Conservation (phyloP, 1,139 yeast genomes). For the Sugiyamaella pinicola region DNA sequence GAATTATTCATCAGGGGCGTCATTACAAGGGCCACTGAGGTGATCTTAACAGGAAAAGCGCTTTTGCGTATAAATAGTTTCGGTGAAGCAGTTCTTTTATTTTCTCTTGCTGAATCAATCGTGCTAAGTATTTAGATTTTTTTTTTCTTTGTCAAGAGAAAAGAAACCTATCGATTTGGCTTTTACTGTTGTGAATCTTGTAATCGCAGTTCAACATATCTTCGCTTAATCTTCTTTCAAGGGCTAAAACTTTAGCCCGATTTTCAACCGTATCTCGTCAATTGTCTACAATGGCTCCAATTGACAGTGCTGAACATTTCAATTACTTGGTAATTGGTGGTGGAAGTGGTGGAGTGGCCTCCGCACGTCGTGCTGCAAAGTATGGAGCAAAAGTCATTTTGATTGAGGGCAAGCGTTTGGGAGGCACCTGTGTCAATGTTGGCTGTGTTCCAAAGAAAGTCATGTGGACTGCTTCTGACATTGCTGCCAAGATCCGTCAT, state of each 20-base stretch:
- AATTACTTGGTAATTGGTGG: constrained; percentile 97
- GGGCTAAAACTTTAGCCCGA: constrained; percentile 16
- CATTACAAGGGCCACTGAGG: background rate
- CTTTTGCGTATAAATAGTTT: background rate
- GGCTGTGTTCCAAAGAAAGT: constrained; percentile 99
- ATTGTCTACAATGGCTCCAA: constrained; percentile 53
- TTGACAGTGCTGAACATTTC: constrained; percentile 52
- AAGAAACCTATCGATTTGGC: background rate
- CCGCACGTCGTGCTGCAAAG: constrained; percentile 93
- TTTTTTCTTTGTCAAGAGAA: background rate
- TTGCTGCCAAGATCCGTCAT: constrained; percentile 72
- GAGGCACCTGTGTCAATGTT: constrained; percentile 98
- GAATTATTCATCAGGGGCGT: too few relatives aligned
- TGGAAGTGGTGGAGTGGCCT: constrained; percentile 99
- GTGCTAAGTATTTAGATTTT: background rate
- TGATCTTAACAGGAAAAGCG: background rate
- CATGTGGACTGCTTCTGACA: constrained; percentile 96
- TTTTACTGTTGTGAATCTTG: background rate
- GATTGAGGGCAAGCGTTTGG: constrained; percentile 75
- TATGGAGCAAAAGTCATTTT: constrained; percentile 87
- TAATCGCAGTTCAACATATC: constrained; percentile 4
- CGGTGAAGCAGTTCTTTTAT: background rate
- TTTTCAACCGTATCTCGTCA: constrained; percentile 12
- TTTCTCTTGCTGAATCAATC: background rate
- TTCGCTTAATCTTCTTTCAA: background rate